phyloP scores from a whole-genome alignment of 495 filamentous ascomycete genomes.

The Massariosphaeria phaeospora region DNA sequence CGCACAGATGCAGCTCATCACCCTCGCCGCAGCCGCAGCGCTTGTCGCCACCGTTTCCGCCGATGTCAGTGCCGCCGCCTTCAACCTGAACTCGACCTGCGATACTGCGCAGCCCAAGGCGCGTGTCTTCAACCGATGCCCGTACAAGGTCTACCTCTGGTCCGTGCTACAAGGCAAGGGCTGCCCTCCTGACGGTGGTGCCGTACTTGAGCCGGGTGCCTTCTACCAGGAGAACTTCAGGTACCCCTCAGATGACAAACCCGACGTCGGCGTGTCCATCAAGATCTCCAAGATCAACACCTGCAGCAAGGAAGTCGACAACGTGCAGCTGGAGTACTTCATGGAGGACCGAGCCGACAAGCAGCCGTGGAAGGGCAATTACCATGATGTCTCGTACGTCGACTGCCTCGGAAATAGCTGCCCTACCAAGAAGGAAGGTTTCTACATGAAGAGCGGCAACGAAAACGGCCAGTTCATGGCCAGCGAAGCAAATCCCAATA shows the following conservation, averaged over 20 bases:
- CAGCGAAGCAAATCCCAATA: background rate
- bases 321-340: slow-evolving; percentile 35
- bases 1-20: slow-evolving; percentile 32
- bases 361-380: slow-evolving; percentile 13
- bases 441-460: slow-evolving; percentile 30
- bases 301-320: background rate
- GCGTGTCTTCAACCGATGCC: slow-evolving; percentile 29
- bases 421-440: slow-evolving; percentile 21
- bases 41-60: slow-evolving; percentile 18
- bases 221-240: slow-evolving; percentile 29
- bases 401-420: slow-evolving; percentile 25
- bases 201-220: slow-evolving; percentile 5
- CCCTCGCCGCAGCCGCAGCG: slow-evolving; percentile 17
- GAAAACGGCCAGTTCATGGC: background rate
- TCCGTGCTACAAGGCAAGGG: slow-evolving; percentile 13
- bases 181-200: slow-evolving; percentile 3
- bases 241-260: background rate
- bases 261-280: slow-evolving; percentile 24
- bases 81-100: slow-evolving; percentile 10
- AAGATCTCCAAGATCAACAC: slow-evolving; percentile 27
- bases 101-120: background rate
- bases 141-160: slow-evolving; percentile 31
- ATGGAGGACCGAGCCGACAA: slow-evolving; percentile 5
- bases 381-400: slow-evolving; percentile 33
- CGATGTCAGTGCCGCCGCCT: background rate